These are phyloP conservation scores for Rubia tinctorum DNA, from an alignment of 305 asterid genomes.

Conservation along the genomic window DNA sequence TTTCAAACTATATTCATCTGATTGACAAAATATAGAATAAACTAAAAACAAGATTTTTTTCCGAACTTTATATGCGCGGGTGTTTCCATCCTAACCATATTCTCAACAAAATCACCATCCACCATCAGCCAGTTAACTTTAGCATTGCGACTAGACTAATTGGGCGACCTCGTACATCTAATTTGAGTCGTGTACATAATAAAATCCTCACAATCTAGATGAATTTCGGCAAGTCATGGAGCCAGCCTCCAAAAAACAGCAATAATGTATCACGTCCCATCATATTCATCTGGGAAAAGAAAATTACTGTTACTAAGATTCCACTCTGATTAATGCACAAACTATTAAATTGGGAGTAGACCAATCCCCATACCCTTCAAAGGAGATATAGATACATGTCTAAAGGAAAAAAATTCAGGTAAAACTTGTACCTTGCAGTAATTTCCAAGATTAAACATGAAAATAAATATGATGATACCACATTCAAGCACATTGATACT, in stretches of 20 bases:
- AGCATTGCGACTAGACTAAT: background rate
- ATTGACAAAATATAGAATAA: background rate
- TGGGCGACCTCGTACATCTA: slow-evolving; percentile 8
- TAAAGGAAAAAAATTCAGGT: background rate
- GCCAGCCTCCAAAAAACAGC: slow-evolving; percentile 55
- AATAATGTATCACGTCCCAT: slow-evolving; percentile 79
- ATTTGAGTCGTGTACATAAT: slow-evolving; percentile 12
- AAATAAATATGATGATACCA: background rate
- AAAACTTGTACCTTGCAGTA: background rate
- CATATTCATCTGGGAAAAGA: slow-evolving; percentile 93
- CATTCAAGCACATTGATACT: background rate
- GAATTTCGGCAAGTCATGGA: slow-evolving; percentile 46
- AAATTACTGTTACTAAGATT: slow-evolving; percentile 47
- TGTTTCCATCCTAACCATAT: background rate
- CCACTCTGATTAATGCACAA: slow-evolving; percentile 35
- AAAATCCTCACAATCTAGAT: slow-evolving; percentile 35
- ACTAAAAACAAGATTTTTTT: background rate
- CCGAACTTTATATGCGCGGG: too few relatives aligned
- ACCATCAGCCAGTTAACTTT: slow-evolving; percentile 1
- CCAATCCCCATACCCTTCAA: background rate
- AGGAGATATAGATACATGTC: background rate
- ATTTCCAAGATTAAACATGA: background rate
- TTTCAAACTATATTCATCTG: background rate
- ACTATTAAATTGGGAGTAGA: slow-evolving; percentile 19
- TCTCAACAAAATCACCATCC: background rate